These are phyloP conservation scores for Mucor racemosus DNA, from an alignment of 371 early-diverging fungal genomes.

Conservation along the genomic window DNA sequence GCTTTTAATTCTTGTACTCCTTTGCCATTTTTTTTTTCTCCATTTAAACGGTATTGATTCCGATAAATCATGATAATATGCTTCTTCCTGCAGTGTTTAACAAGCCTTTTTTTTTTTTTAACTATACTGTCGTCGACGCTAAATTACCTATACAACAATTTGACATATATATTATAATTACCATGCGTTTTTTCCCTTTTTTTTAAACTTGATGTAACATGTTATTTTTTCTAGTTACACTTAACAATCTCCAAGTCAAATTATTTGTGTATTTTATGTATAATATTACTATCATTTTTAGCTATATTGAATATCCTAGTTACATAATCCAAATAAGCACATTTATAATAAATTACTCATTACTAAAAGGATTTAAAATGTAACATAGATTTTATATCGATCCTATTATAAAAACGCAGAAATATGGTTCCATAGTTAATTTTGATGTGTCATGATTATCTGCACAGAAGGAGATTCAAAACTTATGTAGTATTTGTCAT, in stretches of 20 bases:
- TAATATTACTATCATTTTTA: neutral
- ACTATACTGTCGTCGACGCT: conserved; percentile 1
- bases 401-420: neutral
- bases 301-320: neutral
- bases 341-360: neutral
- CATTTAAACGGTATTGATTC: neutral
- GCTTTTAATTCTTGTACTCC: neutral
- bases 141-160: neutral
- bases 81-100: neutral
- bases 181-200: neutral
- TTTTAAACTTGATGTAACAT: neutral
- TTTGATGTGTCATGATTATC: neutral
- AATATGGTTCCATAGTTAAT: neutral
- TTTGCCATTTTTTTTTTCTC: neutral
- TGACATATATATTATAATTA: neutral
- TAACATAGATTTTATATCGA: neutral
- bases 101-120: neutral
- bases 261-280: neutral
- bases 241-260: neutral
- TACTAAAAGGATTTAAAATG: neutral
- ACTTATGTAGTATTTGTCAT: neutral
- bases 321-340: neutral
- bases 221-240: neutral
- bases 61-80: neutral
- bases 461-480: conserved; percentile 6